phyloP scores from a whole-genome alignment of 495 filamentous ascomycete species.

The Melanomma pulvis-pyrius region DNA sequence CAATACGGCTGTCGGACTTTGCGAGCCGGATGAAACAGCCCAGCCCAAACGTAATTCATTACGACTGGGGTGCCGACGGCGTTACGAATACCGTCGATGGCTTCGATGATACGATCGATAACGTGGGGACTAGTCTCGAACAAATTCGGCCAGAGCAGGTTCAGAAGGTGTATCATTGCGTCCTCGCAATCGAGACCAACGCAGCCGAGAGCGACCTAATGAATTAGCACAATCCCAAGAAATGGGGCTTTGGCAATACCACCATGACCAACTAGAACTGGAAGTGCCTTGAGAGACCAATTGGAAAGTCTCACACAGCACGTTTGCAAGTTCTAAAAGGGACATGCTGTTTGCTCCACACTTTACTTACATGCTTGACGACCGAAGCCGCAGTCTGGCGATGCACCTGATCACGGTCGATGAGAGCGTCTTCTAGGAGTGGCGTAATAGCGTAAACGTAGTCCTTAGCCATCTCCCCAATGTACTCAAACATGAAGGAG shows the following conservation, averaged over 20 bases:
- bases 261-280: neutral
- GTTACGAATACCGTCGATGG: conserved; percentile 94
- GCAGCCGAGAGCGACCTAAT: conserved; percentile 76
- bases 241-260: neutral
- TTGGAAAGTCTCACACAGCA: too few species aligned
- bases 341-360: neutral
- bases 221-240: neutral
- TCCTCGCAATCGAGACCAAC: conserved; percentile 98
- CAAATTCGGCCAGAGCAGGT: conserved; percentile 93
- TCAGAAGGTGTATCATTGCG: conserved; percentile 96
- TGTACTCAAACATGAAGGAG: conserved; percentile 98
- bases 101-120: conserved; percentile 95
- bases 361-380: conserved; percentile 72
- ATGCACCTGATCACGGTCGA: conserved; percentile 98
- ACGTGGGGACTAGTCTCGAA: conserved; percentile 99
- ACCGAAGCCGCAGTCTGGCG: conserved; percentile 94
- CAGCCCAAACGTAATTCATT: conserved; percentile 97
- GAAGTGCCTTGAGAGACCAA: neutral
- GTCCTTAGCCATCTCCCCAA: conserved; percentile 99
- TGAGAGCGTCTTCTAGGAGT: conserved; percentile 95
- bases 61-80: conserved; percentile 87
- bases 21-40: conserved; percentile 92
- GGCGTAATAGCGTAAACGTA: conserved; percentile 98
- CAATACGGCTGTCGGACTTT: conserved; percentile 94
- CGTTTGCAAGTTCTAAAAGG: neutral